Evolutionary conservation across 2,329 filamentous ascomycete species (phyloP), one percentile per base, ranked within the genome.

Genomic region (Aspergillus arachidicola): DNA sequence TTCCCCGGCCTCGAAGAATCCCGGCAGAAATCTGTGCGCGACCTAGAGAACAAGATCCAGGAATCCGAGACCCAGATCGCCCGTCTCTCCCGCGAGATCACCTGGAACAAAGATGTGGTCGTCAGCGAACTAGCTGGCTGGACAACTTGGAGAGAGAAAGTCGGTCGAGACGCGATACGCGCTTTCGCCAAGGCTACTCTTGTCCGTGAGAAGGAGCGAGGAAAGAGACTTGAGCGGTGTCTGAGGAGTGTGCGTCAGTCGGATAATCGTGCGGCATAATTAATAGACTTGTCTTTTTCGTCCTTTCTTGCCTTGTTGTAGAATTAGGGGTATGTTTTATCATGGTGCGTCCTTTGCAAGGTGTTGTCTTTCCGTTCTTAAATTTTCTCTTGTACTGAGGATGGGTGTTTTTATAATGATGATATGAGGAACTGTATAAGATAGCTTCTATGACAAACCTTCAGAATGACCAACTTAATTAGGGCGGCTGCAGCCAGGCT

Each of bases 101-200:
- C 93, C 57, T 97, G 95, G 77, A 97, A 94, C 55, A 94, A 97
- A 79, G 92, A 96, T 77, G 93, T 94, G 16, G 94, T 98, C 28
- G 94, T 96, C 7, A 86, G 88, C 1, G 95, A 99, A 80, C 78
- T 99, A 61, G 95, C 95, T 0, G 93, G 92, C 19, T 99, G 95
- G 93, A 94, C 97, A 73, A 93, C 96, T 46, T 87, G 93, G 81
- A 89, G 96, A 72, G 92, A 93, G 68, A 87, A 86, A 71, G 88
- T 92, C 80, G 93, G 91, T 1, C 83, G 89, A 64, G 86, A 86
- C 63, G 91, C 92, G 32, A 86, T 97, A 65, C 87, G 85, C 68
- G 88, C 93, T 54, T 87, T 96, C 69, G 94, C 91, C 21, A 86
- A 84, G 72, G 87, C 87, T 36, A 93, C 94, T 85, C 83, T 98